Percentiles rank a stretch among this genome's conserved stretches.
Evolutionary conservation across 2,329 filamentous ascomycete genomes (phyloP).

Genomic region (Tolypocladium album): DNA sequence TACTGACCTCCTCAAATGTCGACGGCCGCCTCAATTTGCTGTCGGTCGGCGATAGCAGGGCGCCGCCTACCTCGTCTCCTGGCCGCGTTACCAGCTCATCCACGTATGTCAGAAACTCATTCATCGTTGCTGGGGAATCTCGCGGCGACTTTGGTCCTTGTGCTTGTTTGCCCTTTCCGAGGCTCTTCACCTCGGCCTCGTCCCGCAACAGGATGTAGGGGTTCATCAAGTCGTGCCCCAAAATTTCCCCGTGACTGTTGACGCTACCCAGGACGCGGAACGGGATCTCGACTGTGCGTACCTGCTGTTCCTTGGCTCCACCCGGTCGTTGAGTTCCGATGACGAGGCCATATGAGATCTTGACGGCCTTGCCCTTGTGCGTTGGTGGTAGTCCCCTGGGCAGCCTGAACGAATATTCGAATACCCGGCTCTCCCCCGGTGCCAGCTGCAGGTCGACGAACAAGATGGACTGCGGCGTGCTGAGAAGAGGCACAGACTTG

Average conservation of each 20-base stretch:
- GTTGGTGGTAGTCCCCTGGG: conserved; percentile 85
- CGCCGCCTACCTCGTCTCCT: conserved; percentile 40
- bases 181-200: conserved; percentile 55
- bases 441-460: conserved; percentile 86
- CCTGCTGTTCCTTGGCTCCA: conserved; percentile 65
- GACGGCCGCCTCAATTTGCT: conserved; percentile 45
- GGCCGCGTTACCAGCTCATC: conserved; percentile 59
- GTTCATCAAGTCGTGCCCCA: conserved; percentile 89
- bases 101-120: conserved; percentile 68
- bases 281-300: conserved; percentile 84
- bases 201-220: conserved; percentile 86
- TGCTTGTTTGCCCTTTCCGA: conserved; percentile 13
- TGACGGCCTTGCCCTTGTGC: conserved; percentile 85
- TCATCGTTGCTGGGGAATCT: conserved; percentile 30
- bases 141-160: conserved; percentile 16
- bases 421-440: conserved; percentile 81
- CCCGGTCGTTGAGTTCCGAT: conserved; percentile 85
- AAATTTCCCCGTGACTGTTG: conserved; percentile 74
- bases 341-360: conserved; percentile 82
- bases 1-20: conserved; percentile 43
- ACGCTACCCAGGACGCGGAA: conserved; percentile 92
- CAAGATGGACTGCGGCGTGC: conserved; percentile 87
- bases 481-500: conserved; percentile 81
- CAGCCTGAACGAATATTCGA: conserved; percentile 75
- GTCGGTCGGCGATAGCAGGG: conserved; percentile 64